Base-by-base conservation (phyloP, 176 grass and related monocot genomes). In the Cenchrus fungigraminus region DNA sequence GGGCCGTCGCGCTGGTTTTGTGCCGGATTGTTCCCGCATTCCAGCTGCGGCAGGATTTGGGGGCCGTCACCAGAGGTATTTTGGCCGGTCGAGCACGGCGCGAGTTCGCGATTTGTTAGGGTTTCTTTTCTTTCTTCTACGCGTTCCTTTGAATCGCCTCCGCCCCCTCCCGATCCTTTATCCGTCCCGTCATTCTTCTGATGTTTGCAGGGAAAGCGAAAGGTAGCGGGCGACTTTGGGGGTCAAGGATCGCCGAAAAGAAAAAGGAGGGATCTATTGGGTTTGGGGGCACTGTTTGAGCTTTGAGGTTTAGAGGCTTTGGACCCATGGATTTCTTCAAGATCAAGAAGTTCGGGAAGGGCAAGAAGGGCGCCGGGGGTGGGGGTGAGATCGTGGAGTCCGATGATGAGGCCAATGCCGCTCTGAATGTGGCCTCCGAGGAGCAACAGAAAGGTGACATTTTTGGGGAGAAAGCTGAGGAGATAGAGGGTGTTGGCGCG, bases 311-410 rank as follows among this genome's bases (percentile, higher is more conserved):
- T 64, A 43, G 74, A 73, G 60, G 51, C n/a, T 74, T 59, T 8
- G 6, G 22, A 4, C n/a, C 2, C n/a, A 98, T 98, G 95, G 95
- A 98, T 87, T 95, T 98, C 87, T 90, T 98, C 68, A 98, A 94
- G 86, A 88, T 76, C 53, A 92, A 84, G 71, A 93, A 91, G 85
- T 87, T 95, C 49, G 82, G 59, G 19, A 90, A 86, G 66, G 43
- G 77, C 16, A 72, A 86, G 78, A 97, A 89, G 79, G 42, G 28
- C 16, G 45, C 65, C 31, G 65, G 55, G 16, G 77, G 73, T 4
- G 80, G 74, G 25, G 85, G 89, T 1, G 73, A 84, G 14, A 9
- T 10, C 1, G 19, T 73, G 9, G 86, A 93, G 19, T 50, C 47
- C 2, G 86, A 90, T 4, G 86, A 76, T 0, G 74, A 79, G 1